Base-by-base conservation (phyloP, 495 filamentous ascomycete species). In the Xylaria flabelliformis region DNA sequence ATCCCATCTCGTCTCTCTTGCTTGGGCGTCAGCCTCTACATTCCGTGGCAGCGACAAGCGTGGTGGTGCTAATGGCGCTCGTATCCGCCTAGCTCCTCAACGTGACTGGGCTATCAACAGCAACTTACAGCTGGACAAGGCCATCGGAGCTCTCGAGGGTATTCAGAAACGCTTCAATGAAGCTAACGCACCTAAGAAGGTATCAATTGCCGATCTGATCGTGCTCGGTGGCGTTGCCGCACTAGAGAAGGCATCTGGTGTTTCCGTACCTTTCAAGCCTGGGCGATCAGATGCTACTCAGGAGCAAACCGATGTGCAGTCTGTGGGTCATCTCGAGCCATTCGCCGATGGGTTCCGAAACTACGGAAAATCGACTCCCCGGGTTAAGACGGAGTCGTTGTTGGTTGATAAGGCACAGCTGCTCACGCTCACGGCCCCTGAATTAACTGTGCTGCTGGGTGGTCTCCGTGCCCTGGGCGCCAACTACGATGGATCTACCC, bases 1-100 rank as follows among this genome's bases (percentile, higher is more conserved):
- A 4, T 79, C 82, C 74, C 86, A 88, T 76, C 82, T 92, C 51
- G 83, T 93, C 65, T 83, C 83, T 13, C 85, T 85, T 29, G 91
- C 91, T 17, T 93, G 89, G 89, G 89, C 90, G 4, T 89, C 91
- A 0, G 91, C 91, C 42, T 89, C 90, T 9, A 90, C 89, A 42
- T 93, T 92, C 90, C 90, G 91, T 62, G 89, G 90, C 70, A 82
- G 88, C 72, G 91, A 93, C 85, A 93, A 92, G 87, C 90, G 91
- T 69, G 91, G 91, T 72, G 91, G 91, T 72, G 91, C 91, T 80
- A 92, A 92, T 73, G 91, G 91, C 69, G 91, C 89, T 6, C 91
- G 90, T 74, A 91, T 93, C 75, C 90, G 91, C 46, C 88, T 93
- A n/a, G 83, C 83, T 24, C 91, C 91, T 21, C 88, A 90, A 81